Evolutionary conservation across 129 eudicot genomes (phyloP).

Genomic region (Tagetes patula): DNA sequence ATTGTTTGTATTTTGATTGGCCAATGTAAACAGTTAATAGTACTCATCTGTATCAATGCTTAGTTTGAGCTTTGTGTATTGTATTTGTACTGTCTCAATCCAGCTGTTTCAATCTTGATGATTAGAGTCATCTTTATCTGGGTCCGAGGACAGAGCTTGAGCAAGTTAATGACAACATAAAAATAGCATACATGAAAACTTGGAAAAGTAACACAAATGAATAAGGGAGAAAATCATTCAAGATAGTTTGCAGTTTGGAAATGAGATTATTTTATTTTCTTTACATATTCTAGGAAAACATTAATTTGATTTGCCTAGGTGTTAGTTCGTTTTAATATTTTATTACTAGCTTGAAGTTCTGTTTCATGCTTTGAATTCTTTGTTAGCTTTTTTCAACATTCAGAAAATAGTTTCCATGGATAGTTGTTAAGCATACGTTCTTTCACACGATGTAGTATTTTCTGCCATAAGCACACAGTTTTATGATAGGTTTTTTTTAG

Average conservation of each 20-base stretch:
- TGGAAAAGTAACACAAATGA: conserved; percentile 7
- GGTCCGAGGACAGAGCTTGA: neutral
- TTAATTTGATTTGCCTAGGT: neutral
- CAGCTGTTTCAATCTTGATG: neutral
- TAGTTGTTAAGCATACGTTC: neutral
- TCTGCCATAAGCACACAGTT: neutral
- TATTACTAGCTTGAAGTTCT: conserved; percentile 13
- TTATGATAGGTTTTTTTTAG: neutral
- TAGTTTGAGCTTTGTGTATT: neutral
- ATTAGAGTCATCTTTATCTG: neutral
- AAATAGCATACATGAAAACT: neutral
- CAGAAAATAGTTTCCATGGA: conserved; percentile 1
- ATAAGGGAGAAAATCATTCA: conserved; percentile 2
- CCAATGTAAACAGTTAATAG: neutral
- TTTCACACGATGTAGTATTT: neutral
- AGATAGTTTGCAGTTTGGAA: conserved; percentile 8
- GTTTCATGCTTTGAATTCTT: conserved; percentile 11
- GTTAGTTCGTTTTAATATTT: neutral
- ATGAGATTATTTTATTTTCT: neutral
- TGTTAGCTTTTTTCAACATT: neutral
- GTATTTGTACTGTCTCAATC: neutral
- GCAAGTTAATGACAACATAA: conserved; percentile 4
- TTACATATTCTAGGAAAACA: neutral
- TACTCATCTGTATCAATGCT: neutral
- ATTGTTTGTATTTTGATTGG: neutral